Conservation (phyloP, 495 filamentous ascomycete genomes). For the Penicillium waksmanii region DNA sequence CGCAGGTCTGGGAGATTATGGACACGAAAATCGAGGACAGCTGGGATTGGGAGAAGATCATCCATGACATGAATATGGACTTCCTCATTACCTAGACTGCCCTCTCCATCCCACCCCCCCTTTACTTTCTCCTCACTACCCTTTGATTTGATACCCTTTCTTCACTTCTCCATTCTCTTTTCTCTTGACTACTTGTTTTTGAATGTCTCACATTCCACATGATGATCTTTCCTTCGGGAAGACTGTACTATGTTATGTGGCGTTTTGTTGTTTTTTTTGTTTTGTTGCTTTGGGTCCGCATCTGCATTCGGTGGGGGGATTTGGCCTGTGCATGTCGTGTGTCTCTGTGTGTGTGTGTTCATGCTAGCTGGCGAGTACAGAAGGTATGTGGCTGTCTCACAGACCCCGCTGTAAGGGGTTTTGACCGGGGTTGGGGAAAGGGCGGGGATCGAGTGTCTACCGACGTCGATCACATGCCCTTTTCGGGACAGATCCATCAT, state of each 20-base stretch:
- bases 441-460: conserved; percentile 2
- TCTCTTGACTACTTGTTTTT: conserved; percentile 6
- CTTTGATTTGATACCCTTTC: conserved; percentile 9
- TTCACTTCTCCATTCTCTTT: conserved; percentile 7
- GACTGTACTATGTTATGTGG: conserved; percentile 29
- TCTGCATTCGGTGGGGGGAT: conserved; percentile 23
- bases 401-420: conserved; percentile 7
- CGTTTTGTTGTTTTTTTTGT: conserved; percentile 17
- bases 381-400: background rate
- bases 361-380: conserved; percentile 9
- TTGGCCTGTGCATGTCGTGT: conserved; percentile 8
- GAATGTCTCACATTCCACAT: conserved; percentile 17
- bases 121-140: conserved; percentile 8
- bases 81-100: conserved; percentile 70
- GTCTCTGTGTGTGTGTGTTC: background rate
- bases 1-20: conserved; percentile 84
- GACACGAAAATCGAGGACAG: conserved; percentile 69
- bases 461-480: background rate
- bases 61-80: conserved; percentile 75
- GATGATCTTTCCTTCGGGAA: conserved; percentile 21
- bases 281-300: conserved; percentile 19
- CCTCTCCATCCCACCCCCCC: conserved; percentile 5
- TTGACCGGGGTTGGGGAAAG: conserved; percentile 1
- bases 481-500: background rate
- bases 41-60: conserved; percentile 93